Base-by-base conservation (phyloP, 441 rosid species). In the Daphne laureola region DNA sequence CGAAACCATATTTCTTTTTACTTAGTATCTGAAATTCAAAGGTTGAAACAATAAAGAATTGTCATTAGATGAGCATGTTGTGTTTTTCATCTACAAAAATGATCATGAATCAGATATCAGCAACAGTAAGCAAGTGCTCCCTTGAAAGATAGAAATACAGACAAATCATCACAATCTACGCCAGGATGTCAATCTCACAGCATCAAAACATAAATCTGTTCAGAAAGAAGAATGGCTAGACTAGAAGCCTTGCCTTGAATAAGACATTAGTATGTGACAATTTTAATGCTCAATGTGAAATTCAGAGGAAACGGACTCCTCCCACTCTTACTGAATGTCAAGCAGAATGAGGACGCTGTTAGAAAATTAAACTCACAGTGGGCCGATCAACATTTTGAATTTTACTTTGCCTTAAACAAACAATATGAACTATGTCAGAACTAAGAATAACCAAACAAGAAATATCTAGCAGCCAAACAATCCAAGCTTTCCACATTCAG, bases 1-100 rank as follows among this genome's bases (percentile, higher is more conserved):
- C 27, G 87, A 83, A 61, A 78, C 95, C 97, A 93, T 92, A 56
- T 36, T 68, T 65, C 78, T 72, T 64, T 42, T 54, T 58, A 31
- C 36, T 31, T 31, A 49, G 55, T 46, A 27, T 45, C 18, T 61
- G 62, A 52, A 65, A 55, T 54, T 53, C 59, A 62, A 71, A 64
- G 62, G 63, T 72, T 43, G 36, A 45, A 49, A 8, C 16, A 17
- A 51, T 27, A 6, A 3, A 18, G 23, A 18, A 8, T 31, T 31
- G 36, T 4, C 6, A 31, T 31, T 8, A 31, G 5, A 31, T 3
- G 9, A 31, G 36, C 36, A 31, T 4, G 36, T 31, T 18, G 23
- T 3, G 23, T 18, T 18, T 18, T 18, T 18, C 3, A 3, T 18
- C 23, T 18, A 3, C 23, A 18, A 18, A 18, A 18, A 18, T 18